These are phyloP conservation scores for Mucor racemosus DNA, from an alignment of 371 early-diverging fungal genomes.

Conservation along the genomic window DNA sequence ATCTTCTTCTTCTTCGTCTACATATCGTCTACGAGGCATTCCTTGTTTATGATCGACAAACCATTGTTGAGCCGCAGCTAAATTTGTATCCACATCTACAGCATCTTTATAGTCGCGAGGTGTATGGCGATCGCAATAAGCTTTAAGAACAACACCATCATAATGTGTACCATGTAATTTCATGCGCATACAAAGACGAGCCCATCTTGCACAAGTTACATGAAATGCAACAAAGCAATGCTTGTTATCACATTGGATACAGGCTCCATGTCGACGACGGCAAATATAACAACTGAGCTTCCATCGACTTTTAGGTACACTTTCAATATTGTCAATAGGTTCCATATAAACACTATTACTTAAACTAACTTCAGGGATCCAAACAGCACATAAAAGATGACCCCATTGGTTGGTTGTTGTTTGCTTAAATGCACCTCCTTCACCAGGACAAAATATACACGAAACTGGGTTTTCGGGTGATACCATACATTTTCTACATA, in stretches of 20 bases:
- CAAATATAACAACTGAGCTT: constrained; percentile 89
- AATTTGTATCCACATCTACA: constrained; percentile 51
- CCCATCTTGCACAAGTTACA: constrained; percentile 91
- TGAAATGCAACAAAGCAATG: constrained; percentile 94
- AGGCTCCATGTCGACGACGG: constrained; percentile 83
- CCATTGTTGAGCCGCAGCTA: constrained; percentile 44
- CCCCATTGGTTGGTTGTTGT: constrained; percentile 93
- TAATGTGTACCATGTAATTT: constrained; percentile 55
- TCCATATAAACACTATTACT: constrained; percentile 96
- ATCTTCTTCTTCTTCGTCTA: constrained; percentile 45
- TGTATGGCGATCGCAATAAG: constrained; percentile 86
- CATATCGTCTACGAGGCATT: constrained; percentile 38
- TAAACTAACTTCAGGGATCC: constrained; percentile 95
- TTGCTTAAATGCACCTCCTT: constrained; percentile 97
- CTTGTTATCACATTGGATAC: constrained; percentile 93
- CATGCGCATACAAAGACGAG: constrained; percentile 88
- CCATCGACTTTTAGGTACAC: constrained; percentile 91
- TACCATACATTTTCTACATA: constrained; percentile 96
- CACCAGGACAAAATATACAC: constrained; percentile 93
- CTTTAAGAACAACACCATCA: constrained; percentile 64
- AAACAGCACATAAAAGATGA: constrained; percentile 94
- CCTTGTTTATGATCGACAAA: constrained; percentile 17
- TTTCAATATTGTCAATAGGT: constrained; percentile 91
- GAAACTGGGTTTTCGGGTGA: constrained; percentile 89
- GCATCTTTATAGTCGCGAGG: constrained; percentile 73